A percentile compares a stretch with the other conserved stretches of the same genome.
These are phyloP conservation scores for Zopfochytrium polystomum DNA, from an alignment of 371 early-diverging fungal genomes.

Conservation along the genomic window DNA sequence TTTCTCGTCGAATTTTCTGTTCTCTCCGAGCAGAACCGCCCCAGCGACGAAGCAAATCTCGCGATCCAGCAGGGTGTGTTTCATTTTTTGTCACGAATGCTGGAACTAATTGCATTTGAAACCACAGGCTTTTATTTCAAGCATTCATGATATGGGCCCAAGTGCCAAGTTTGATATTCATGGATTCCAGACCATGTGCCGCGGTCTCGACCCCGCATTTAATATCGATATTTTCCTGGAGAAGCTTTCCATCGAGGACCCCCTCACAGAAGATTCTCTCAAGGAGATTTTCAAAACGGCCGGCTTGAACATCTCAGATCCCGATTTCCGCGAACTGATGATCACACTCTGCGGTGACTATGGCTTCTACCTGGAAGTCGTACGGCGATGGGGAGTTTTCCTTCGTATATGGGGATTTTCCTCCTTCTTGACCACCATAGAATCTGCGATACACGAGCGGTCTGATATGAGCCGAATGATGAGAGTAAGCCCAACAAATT, in stretches of 20 bases:
- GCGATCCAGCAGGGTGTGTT: not conserved
- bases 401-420: conserved; percentile 18
- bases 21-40: not conserved
- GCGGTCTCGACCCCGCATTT: conserved; percentile 18
- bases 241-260: conserved; percentile 5
- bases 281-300: not conserved
- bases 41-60: not conserved
- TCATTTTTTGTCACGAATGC: too few species aligned
- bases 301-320: conserved; percentile 17
- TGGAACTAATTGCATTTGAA: not conserved
- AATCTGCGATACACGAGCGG: conserved; percentile 9
- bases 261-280: not conserved
- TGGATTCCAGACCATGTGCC: conserved; percentile 19
- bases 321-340: conserved; percentile 18
- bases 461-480: conserved; percentile 14
- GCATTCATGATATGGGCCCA: conserved; percentile 23
- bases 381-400: conserved; percentile 21
- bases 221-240: conserved; percentile 18
- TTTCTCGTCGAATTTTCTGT: conserved; percentile 5
- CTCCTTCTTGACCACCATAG: conserved; percentile 16
- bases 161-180: conserved; percentile 21
- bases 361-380: not conserved
- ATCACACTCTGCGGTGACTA: conserved; percentile 17
- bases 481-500: conserved; percentile 9
- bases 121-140: conserved; percentile 21